phyloP scores from a whole-genome alignment of 2,329 filamentous ascomycete species.

The Xylaria sp. region DNA sequence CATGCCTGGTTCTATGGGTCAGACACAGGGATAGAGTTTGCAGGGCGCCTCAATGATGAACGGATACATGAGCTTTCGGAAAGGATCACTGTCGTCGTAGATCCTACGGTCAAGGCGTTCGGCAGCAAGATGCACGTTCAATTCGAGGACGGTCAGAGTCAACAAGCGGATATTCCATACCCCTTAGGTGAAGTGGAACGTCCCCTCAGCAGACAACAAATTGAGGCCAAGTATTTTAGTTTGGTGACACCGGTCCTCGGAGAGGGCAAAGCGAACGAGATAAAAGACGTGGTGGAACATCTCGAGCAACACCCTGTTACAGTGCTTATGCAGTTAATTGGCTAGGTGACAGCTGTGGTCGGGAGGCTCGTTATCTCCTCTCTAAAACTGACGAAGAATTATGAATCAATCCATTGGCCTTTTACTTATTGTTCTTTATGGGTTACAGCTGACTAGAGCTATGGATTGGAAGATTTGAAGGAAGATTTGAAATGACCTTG shows the following conservation, averaged over 20 bases:
- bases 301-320: background rate
- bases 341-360: background rate
- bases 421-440: too few species aligned
- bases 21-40: background rate
- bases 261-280: background rate
- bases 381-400: too few species aligned
- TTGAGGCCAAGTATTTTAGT: slow-evolving; percentile 1
- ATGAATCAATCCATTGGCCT: too few species aligned
- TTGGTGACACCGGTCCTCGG: background rate
- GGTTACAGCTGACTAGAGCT: too few species aligned
- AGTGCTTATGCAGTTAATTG: background rate
- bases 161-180: background rate
- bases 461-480: too few species aligned
- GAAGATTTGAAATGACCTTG: too few species aligned
- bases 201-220: background rate
- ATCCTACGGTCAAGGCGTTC: background rate
- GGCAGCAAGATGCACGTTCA: background rate
- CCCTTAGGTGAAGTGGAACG: background rate
- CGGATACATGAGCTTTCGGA: background rate
- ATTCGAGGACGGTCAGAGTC: background rate
- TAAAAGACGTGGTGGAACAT: background rate
- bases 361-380: background rate
- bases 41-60: background rate
- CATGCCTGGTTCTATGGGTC: slow-evolving; percentile 5
- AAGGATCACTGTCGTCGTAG: background rate